Base-by-base conservation (phyloP, 352 stramenopile species). In the Globisporangium irregulare region DNA sequence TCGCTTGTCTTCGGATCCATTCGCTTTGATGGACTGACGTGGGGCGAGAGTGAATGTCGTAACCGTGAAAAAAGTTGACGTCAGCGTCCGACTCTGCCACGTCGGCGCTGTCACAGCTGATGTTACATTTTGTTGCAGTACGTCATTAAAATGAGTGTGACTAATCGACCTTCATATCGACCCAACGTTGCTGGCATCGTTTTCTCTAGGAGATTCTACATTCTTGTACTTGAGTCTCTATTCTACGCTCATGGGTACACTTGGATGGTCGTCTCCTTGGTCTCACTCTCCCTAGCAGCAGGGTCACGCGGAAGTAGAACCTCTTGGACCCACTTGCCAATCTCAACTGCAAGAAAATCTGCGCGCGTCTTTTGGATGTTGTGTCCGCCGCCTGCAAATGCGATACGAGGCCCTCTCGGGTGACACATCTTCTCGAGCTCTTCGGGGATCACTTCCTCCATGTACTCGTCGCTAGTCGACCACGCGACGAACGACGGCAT, bases 361-460 rank as follows among this genome's bases (percentile, higher is more conserved):
- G 77, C 75, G 32, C 77, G 70, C 29, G 80, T 87, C 74, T 90
- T 90, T 57, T 90, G 81, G 43, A 88, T 74, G 61, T 90, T 90
- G 71, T 88, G 81, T 1, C 78, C 81, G 4, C 79, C 80, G 7
- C 62, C 69, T 29, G 50, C 46, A 61, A 86, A 88, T 14, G 64
- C 74, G 22, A 88, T 61, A 15, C 76, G 74, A 4, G 76, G 74
- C 12, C 77, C 75, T 59, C 25, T 36, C 7, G 64, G 46, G 60
- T 77, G 67, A 20, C 79, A 81, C 0, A 74, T 8, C 41, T 32
- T 12, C 4, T 67, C 71, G 0, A 90, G 69, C 53, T 90, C 76
- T 41, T 56, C 29, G 0, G 75, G 72, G 32, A 87, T 74, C 27
- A 74, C 75, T 18, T 70, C 36, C 64, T 88, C 75, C 66, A 90